Evolutionary conservation across 257 asterid genomes (phyloP), one percentile per base, ranked within the genome.

Genomic region (Solanum habrochaites): DNA sequence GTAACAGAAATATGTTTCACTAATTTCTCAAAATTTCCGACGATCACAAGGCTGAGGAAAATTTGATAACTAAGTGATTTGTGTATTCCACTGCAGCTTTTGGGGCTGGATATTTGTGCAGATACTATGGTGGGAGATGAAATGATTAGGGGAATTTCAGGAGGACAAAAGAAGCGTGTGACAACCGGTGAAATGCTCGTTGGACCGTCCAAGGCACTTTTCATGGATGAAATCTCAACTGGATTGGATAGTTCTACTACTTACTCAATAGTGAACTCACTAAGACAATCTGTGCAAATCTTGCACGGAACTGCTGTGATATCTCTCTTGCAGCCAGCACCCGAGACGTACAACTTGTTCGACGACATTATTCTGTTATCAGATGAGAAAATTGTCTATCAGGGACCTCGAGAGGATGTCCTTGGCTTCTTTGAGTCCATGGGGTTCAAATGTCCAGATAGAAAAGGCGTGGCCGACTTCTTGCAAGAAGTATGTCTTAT

Each of bases 141-240:
- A 56, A 66, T 91, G 39, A 27, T 88, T 8, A 81, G 95, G 47
- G 95, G 95, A 20, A 90, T 93, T 73, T 93, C 94, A 12, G 95
- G 94, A 4, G 94, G 94, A 43, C 92, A 93, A 86, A 87, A 75
- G 82, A 93, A 91, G 77, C 92, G 93, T 1, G 91, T 91, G 6
- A 91, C 95, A 25, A 90, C 89, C 18, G 94, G 94, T 89, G 95
- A 93, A 86, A 91, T 93, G 93, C 85, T 92, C 16, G 95, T 93
- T 12, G 94, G 95, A 64, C 94, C 94, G 2, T 73, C 93, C 0
- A 92, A 89, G 35, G 93, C 91, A n/a, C 86, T 93, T 47, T 92
- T 93, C 89, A 93, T 93, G 94, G 95, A 93, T 73, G 95, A 93
- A 89, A 92, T 93, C 83, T 93, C 95, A 7, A 92, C 93, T 16